Percentiles rank a stretch among this genome's conserved stretches.
Evolutionary conservation across 306 rosid genomes (phyloP).

Genomic region (Quercus wislizeni): DNA sequence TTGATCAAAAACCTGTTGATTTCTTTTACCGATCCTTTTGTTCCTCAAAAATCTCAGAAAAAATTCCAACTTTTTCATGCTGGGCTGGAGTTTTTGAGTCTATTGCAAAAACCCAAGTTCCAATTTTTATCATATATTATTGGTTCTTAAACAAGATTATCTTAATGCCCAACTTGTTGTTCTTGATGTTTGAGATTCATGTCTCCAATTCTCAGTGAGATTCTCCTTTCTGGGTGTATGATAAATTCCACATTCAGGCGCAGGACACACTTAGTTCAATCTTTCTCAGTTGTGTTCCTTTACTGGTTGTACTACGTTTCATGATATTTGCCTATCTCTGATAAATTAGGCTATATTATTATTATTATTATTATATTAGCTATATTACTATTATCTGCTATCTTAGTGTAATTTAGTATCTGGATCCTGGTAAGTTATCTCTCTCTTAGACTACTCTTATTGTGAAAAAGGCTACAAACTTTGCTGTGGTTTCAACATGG

Average conservation of each 20-base stretch:
- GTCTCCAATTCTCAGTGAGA: conserved; percentile 89
- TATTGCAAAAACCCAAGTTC: not conserved
- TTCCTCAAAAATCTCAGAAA: not conserved
- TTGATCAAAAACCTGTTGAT: not conserved
- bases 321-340: conserved; percentile 36
- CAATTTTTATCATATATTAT: not conserved
- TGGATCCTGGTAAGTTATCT: conserved; percentile 49
- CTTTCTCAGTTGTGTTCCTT: conserved; percentile 95
- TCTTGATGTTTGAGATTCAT: conserved; percentile 91
- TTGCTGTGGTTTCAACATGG: conserved; percentile 41
- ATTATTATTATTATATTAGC: not conserved
- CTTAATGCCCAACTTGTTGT: conserved; percentile 54
- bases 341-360: conserved; percentile 8
- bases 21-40: not conserved
- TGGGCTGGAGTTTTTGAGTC: conserved; percentile 13
- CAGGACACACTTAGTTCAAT: conserved; percentile 97
- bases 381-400: conserved; percentile 20
- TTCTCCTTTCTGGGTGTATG: conserved; percentile 77
- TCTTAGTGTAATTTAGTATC: conserved; percentile 27
- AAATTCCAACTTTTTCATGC: not conserved
- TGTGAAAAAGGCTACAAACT: not conserved
- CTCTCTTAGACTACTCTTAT: not conserved
- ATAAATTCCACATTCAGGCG: conserved; percentile 79
- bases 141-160: not conserved
- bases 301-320: conserved; percentile 94